Base-by-base conservation (phyloP, 2,329 filamentous ascomycete genomes). In the Cordyceps tenuipes region DNA sequence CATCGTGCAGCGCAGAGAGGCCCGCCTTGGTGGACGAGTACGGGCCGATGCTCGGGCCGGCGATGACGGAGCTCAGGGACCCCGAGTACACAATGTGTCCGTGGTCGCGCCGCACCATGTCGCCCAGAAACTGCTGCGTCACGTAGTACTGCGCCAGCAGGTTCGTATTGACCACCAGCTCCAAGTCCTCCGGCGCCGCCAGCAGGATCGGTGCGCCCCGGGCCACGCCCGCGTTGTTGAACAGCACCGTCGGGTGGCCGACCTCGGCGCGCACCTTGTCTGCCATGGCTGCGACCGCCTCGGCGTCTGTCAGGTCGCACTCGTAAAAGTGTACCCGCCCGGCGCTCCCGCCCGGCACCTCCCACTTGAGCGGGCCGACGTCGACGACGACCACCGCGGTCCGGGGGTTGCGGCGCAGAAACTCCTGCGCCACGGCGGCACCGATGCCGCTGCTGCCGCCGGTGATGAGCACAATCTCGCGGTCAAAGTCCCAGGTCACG, bases 31-130 rank as follows among this genome's bases (percentile, higher is more conserved):
- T 79, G 2, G 81, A 76, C 0, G 77, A 74, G 68, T 88, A 88
- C 66, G 86, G 83, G 3, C 82, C 80, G 70, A 87, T 79, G 44
- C 73, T 76, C 0, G 82, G 77, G 0, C 79, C 77, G 5, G 79
- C 73, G 0, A 81, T 66, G 62, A 82, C 80, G 8, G 79, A 81
- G 6, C 83, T 83, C 61, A 83, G 74, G 2, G 79, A 82, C 7
- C 84, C 82, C 26, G 87, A 77, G 3, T 82, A 86, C 53, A 88
- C 79, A 47, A 88, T 73, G 72, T 86, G 85, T 6, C 86, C 85
- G 68, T 88, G 85, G 68, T 87, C 82, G 1, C 66, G 66, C 12
- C 69, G 66, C 29, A 83, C 72, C 79, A 88, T 86, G 21, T 74
- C 67, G 0, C 84, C 84, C 2, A 87, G 69, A 68, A 87, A 87